phyloP scores from a whole-genome alignment of 192 early-diverging fungal species.

The Coemansia sp. region DNA sequence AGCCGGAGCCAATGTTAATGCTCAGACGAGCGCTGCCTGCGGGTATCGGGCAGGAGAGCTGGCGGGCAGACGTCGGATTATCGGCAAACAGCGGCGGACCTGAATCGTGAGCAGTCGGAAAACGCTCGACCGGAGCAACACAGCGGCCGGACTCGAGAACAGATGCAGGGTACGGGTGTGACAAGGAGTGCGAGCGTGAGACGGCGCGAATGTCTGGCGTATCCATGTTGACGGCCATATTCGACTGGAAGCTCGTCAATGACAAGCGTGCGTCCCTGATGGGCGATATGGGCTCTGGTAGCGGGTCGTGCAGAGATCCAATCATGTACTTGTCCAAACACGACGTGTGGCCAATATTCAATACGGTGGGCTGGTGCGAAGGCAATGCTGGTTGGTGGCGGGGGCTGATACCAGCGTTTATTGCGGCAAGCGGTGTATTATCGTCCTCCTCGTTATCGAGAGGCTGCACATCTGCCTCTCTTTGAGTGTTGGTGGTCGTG shows the following conservation, averaged over 20 bases:
- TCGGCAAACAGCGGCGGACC: constrained; percentile 21
- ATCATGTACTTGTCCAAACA: constrained; percentile 30
- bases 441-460: constrained; percentile 40
- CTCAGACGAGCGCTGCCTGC: constrained; percentile 19
- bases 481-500: background rate
- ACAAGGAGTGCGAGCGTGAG: constrained; percentile 39
- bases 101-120: constrained; percentile 20
- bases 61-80: constrained; percentile 18
- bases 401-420: constrained; percentile 20
- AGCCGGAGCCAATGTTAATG: constrained; percentile 28
- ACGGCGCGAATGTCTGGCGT: constrained; percentile 8
- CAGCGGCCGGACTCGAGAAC: constrained; percentile 17
- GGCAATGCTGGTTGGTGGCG: constrained; percentile 2
- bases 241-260: constrained; percentile 47
- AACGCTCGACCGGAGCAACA: constrained; percentile 25
- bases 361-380: background rate
- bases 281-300: constrained; percentile 25
- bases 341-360: constrained; percentile 2
- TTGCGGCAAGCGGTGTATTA: constrained; percentile 39
- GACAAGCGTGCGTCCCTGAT: constrained; percentile 33
- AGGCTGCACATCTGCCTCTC: background rate
- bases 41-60: constrained; percentile 5
- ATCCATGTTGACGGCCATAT: constrained; percentile 42
- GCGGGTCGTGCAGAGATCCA: constrained; percentile 18
- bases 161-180: constrained; percentile 39